These are phyloP conservation scores for Lotus japonicus DNA, from an alignment of 306 rosid genomes.

Conservation along the genomic window DNA sequence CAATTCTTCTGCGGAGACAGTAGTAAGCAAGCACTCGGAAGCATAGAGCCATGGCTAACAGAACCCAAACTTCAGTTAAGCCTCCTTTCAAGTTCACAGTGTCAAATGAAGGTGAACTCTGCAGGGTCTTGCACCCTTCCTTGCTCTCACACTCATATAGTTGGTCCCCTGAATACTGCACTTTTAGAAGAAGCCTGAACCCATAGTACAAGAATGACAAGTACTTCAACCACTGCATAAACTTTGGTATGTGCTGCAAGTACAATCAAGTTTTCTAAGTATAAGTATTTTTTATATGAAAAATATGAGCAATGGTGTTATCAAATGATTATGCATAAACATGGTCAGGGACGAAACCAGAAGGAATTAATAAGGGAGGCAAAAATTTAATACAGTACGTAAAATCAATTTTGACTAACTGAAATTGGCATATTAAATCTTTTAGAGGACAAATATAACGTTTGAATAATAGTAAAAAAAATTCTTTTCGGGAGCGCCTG, in stretches of 20 bases:
- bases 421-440: too few species aligned
- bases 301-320: too few species aligned
- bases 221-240: constrained; percentile 89
- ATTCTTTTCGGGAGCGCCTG: too few species aligned
- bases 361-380: too few species aligned
- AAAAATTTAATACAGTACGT: too few species aligned
- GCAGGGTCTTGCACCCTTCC: constrained; percentile 66
- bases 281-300: background rate
- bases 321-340: too few species aligned
- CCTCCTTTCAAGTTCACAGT: constrained; percentile 75
- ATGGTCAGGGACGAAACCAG: too few species aligned
- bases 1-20: constrained; percentile 57
- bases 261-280: too few species aligned
- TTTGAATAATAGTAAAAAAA: too few species aligned
- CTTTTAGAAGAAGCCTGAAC: constrained; percentile 78
- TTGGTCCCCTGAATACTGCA: constrained; percentile 79
- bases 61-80: constrained; percentile 64
- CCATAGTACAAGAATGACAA: constrained; percentile 87
- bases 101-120: constrained; percentile 84
- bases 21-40: constrained; percentile 66
- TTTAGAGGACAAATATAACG: too few species aligned
- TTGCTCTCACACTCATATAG: constrained; percentile 64
- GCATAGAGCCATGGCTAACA: constrained; percentile 66
- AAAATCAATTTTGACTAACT: too few species aligned
- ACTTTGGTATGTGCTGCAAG: constrained; percentile 84